Evolutionary conservation across 176 grass and related monocot species (phyloP).

Genomic region (Carex myosuroides): DNA sequence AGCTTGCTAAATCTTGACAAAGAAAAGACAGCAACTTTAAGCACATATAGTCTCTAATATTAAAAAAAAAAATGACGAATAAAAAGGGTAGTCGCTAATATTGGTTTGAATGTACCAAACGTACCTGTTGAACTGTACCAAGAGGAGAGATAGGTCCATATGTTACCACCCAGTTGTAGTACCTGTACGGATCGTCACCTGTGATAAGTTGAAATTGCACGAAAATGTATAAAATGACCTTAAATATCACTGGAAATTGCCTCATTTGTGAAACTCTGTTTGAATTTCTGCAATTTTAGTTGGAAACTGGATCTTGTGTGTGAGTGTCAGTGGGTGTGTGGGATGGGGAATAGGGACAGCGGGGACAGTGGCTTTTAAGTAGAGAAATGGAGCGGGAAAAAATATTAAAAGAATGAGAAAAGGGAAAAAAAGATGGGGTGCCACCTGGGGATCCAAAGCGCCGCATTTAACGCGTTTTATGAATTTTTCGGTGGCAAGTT

Average conservation of each 20-base stretch:
- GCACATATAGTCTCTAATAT: background rate
- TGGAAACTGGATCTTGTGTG: constrained; percentile 6
- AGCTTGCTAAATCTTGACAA: background rate
- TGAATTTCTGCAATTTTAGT: background rate
- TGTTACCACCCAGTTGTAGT: constrained; percentile 69
- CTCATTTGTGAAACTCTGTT: background rate
- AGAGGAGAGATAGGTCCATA: constrained; percentile 72
- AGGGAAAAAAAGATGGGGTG: background rate
- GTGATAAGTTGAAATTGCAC: constrained; percentile 18
- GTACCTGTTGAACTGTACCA: constrained; percentile 58
- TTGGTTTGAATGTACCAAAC: background rate
- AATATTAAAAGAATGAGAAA: no score
- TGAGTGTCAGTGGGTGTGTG: background rate
- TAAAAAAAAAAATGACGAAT: no score
- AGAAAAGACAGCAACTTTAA: background rate
- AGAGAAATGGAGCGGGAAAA: constrained; percentile 18
- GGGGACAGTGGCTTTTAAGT: constrained; percentile 2
- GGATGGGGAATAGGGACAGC: background rate
- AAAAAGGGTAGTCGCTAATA: no score
- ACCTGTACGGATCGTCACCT: constrained; percentile 83
- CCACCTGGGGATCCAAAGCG: constrained; percentile 17
- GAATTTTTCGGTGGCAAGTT: background rate
- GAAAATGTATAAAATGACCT: background rate
- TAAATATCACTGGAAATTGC: background rate
- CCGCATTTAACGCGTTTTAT: constrained; percentile 18